Conservation (phyloP, 106 monocot genomes). For the Alisma plantagoaquatica region DNA sequence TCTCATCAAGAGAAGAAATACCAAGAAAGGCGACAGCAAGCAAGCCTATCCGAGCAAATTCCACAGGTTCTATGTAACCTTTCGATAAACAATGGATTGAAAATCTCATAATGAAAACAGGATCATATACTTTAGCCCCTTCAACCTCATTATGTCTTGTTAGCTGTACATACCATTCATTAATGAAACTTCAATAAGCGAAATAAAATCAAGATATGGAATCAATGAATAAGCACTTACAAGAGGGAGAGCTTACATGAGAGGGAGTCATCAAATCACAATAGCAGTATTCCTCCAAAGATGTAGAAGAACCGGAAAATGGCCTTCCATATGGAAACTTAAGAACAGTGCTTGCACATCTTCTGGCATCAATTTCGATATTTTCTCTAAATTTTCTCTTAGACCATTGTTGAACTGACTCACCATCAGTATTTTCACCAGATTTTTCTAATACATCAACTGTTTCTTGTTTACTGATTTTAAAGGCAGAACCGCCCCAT, state of each 20-base stretch:
- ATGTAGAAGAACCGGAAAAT: constrained; percentile 15
- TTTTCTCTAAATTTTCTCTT: constrained; percentile 74
- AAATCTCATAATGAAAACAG: constrained; percentile 68
- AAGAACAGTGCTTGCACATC: constrained; percentile 47
- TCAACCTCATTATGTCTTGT: constrained; percentile 10
- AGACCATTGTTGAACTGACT: constrained; percentile 28
- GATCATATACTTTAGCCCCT: constrained; percentile 47
- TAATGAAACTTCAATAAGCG: constrained; percentile 3
- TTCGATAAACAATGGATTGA: constrained; percentile 57
- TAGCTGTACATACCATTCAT: constrained; percentile 21
- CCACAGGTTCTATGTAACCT: constrained; percentile 73
- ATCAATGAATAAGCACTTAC: neutral
- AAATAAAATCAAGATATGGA: no score
- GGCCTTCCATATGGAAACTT: constrained; percentile 50
- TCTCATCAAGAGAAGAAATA: constrained; percentile 75
- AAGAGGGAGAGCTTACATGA: neutral
- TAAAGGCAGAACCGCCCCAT: constrained; percentile 61
- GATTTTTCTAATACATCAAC: constrained; percentile 12
- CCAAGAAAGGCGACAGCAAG: constrained; percentile 74
- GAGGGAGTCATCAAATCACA: constrained; percentile 21
- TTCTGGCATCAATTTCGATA: constrained; percentile 56
- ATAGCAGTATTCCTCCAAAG: constrained; percentile 36
- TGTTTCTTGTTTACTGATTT: constrained; percentile 44
- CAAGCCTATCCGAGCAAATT: constrained; percentile 75
- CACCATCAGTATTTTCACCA: constrained; percentile 14